Evolutionary conservation across 2,329 filamentous ascomycete genomes (phyloP), one percentile per base, ranked within the genome.

Genomic region (Juglanconis sp.): DNA sequence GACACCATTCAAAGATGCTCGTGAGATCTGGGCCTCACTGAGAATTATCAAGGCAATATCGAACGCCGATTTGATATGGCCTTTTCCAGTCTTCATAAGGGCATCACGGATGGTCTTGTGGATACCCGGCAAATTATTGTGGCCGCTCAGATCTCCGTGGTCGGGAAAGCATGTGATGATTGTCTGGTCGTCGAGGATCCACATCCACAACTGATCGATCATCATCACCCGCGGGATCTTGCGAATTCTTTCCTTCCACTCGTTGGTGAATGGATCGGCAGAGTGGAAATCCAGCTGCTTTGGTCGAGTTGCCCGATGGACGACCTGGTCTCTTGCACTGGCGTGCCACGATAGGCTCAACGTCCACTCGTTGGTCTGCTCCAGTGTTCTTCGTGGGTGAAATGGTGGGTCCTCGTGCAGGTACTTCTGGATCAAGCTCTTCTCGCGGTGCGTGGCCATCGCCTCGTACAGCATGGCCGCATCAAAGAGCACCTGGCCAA

Each of bases 301-400:
- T 1, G 69, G 55, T 10, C 66, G 69, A 0, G 76, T 78, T 0
- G 65, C 66, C 0, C 76, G 72, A 46, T 76, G 78, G 1, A 79
- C 70, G 0, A 79, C 76, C 49, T 79, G 77, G 36, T 79, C 76
- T 3, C 67, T 63, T n/a, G 75, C 72, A 0, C 71, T 67, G 0
- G 76, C 77, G 36, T 75, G 72, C 3, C 61, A 63, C 4, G 61
- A 63, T 24, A 63, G 38, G 30, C 71, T 67, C 2, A 77, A 67
- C 2, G 72, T 75, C 70, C 73, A 74, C 47, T 75, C 76, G 59
- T 78, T 80, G 0, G 73, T 74, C 60, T 81, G 79, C 50, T 81
- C 79, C 0, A 81, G 68, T 0, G 79, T 81, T 0, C 79, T 67
- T 0, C 79, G 71, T 0, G 77, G 73, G 60, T 82, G 79, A 1